Evolutionary conservation across 495 filamentous ascomycete genomes (phyloP).

Genomic region (Recurvomyces mirabilis): DNA sequence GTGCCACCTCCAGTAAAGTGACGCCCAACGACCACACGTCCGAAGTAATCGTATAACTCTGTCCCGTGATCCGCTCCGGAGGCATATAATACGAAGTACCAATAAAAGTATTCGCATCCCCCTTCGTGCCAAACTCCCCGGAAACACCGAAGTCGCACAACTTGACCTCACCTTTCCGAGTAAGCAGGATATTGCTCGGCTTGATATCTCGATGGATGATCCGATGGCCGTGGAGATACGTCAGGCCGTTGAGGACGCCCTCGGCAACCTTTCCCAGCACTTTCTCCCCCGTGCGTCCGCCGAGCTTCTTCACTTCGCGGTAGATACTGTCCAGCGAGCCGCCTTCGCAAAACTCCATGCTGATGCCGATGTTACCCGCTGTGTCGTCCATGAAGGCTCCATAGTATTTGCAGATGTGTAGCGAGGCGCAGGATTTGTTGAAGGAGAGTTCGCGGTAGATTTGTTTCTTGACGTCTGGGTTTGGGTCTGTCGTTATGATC

Average conservation of each 20-base stretch:
- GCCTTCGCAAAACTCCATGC: conserved; percentile 98
- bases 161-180: conserved; percentile 86
- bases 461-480: conserved; percentile 94
- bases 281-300: conserved; percentile 91
- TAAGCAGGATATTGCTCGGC: conserved; percentile 91
- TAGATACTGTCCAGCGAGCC: conserved; percentile 93
- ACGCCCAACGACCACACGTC: conserved; percentile 97
- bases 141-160: conserved; percentile 97
- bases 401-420: conserved; percentile 94
- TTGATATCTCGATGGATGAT: conserved; percentile 99
- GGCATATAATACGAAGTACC: conserved; percentile 99
- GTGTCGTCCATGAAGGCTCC: conserved; percentile 90
- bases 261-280: conserved; percentile 97
- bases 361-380: conserved; percentile 89
- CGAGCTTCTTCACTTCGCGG: conserved; percentile 88
- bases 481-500: conserved; percentile 97
- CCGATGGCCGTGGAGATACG: conserved; percentile 89
- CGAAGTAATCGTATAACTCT: conserved; percentile 95
- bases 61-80: conserved; percentile 91
- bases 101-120: conserved; percentile 97
- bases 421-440: conserved; percentile 91
- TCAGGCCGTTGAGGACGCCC: conserved; percentile 85
- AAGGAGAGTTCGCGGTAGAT: conserved; percentile 91
- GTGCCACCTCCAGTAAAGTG: conserved; percentile 90
- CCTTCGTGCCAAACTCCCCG: conserved; percentile 95